Base-by-base conservation (phyloP, 2,329 filamentous ascomycete genomes). In the Aschersonia sp. region DNA sequence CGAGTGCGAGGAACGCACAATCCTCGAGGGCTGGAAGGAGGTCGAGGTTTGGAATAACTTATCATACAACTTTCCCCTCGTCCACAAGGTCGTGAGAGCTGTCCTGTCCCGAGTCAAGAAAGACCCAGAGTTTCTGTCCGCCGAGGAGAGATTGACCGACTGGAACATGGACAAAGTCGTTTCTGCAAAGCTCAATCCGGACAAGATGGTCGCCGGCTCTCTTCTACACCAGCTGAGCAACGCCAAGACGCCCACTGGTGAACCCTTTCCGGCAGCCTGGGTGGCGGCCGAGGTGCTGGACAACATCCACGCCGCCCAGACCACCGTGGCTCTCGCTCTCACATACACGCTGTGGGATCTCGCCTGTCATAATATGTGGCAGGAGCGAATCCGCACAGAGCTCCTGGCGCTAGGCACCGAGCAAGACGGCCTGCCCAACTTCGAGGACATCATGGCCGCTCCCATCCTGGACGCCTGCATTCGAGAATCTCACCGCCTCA, bases 261-360 rank as follows among this genome's bases (percentile, higher is more conserved):
- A 44, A 20, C 20, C 31, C 1, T 12, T 47, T 28, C 9, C 48
- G 4, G 12, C 28, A 10, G 10, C 45, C 6, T 50, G 42, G 45
- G 47, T 50, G 7, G 48, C 48, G n/a, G 41, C 48, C 6, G 45
- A 47, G 28, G 42, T 50, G 5, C 42, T 50, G 30, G 48, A 50
- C 20, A 50, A 50, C n/a, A 43, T 50, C 30, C 45, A 50, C 32
- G 48, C 45, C 30, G 48, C 48, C 2, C 48, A 50, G 40, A 42
- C 48, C 3, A 50, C 48, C 5, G 45, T 47, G 20, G 45, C 48
- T 35, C 45, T 47, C 30, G 31, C 48, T 3, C 45, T 50, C 29
- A 50, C 48, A 6, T 50, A 41, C 31, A 31, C 42, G 9, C 42
- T 50, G 40, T 50, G 48, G 48, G 45, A 47, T 29, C 42, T 50